Conservation (phyloP, 192 early-diverging fungal genomes). For the Rhizoclosmatium globosum region DNA sequence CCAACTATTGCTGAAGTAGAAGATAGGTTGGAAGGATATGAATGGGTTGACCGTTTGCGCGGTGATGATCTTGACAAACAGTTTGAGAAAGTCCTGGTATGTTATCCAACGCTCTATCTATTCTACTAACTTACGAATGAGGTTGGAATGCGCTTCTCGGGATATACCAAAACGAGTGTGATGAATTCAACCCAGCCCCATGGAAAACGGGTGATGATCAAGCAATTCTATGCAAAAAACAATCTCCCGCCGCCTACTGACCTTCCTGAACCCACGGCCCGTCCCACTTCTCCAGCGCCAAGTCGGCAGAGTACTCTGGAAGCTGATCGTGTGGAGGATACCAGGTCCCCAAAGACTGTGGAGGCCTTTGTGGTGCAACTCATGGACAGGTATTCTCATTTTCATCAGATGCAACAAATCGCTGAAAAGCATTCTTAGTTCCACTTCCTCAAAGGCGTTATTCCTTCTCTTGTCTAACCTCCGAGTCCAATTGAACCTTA, state of each 20-base stretch:
- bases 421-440: background rate
- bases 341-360: constrained; percentile 7
- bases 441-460: background rate
- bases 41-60: constrained; percentile 22
- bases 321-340: background rate
- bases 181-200: constrained; percentile 11
- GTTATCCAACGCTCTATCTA: background rate
- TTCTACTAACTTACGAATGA: background rate
- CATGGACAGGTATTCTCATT: constrained; percentile 8
- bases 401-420: background rate
- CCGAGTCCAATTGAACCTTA: constrained; percentile 21
- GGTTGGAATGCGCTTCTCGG: constrained; percentile 21
- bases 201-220: constrained; percentile 22
- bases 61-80: constrained; percentile 20
- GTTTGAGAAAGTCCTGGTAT: constrained; percentile 23
- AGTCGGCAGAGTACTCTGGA: background rate
- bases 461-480: constrained; percentile 3
- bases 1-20: background rate
- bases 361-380: constrained; percentile 9
- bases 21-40: background rate
- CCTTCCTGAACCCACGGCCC: background rate
- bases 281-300: background rate
- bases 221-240: constrained; percentile 15
- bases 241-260: constrained; percentile 13
- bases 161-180: constrained; percentile 18